phyloP scores from a whole-genome alignment of 2,329 filamentous ascomycete genomes.

The Aureobasidium leucospermi region DNA sequence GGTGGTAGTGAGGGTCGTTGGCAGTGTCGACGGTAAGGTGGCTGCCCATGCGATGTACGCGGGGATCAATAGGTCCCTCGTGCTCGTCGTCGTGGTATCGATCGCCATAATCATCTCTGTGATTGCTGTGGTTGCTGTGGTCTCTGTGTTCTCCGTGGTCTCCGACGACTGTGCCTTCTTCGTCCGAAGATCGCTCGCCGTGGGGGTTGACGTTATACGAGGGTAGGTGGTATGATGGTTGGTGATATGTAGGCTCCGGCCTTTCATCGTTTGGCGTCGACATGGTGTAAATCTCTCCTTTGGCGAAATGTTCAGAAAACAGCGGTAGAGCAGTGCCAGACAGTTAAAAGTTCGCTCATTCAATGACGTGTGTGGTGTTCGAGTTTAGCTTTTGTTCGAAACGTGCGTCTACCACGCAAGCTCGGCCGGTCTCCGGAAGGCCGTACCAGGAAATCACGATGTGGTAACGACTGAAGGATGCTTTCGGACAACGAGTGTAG shows the following conservation, averaged over 20 bases:
- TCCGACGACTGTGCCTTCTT: slow-evolving; percentile 30
- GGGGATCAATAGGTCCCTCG: neutral
- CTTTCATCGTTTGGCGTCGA: slow-evolving; percentile 28
- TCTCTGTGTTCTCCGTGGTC: slow-evolving; percentile 16
- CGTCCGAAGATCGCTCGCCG: slow-evolving; percentile 25
- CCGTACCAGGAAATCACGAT: neutral
- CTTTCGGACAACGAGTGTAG: neutral
- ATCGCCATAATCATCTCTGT: neutral
- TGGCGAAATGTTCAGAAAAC: neutral
- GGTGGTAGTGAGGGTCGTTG: slow-evolving; percentile 27
- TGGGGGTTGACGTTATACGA: slow-evolving; percentile 27
- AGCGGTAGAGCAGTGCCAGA: neutral
- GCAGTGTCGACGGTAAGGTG: slow-evolving; percentile 44
- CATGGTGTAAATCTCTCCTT: slow-evolving; percentile 21
- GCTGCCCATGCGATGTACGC: slow-evolving; percentile 23
- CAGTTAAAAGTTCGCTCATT: slow-evolving; percentile 6
- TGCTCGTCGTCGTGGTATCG: neutral
- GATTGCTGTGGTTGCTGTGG: slow-evolving; percentile 14
- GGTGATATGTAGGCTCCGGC: slow-evolving; percentile 27
- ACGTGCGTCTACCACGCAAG: slow-evolving; percentile 6
- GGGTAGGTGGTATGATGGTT: slow-evolving; percentile 19
- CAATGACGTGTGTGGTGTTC: slow-evolving; percentile 8
- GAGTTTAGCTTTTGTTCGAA: slow-evolving; percentile 6
- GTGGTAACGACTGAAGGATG: neutral
- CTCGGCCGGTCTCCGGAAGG: neutral